Evolutionary conservation across 495 filamentous ascomycete species (phyloP).

Genomic region (Penicillium alfredii): DNA sequence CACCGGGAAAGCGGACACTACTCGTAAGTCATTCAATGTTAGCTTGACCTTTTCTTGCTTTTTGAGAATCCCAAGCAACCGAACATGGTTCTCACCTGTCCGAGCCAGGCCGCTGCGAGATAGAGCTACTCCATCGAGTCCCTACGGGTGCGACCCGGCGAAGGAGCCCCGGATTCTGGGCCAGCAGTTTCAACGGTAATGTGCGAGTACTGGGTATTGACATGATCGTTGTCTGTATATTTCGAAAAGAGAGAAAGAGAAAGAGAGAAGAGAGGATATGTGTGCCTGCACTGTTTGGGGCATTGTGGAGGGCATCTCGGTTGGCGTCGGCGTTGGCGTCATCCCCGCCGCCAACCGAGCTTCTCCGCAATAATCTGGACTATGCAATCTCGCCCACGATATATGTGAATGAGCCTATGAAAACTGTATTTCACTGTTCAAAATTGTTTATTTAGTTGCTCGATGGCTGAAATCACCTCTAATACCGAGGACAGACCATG

Average conservation of each 20-base stretch:
- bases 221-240: constrained; percentile 1
- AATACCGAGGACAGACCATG: too few species aligned
- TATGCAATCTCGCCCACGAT: too few species aligned
- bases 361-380: too few species aligned
- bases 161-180: constrained; percentile 6
- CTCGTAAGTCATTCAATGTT: too few species aligned
- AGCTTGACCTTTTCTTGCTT: too few species aligned
- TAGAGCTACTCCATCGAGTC: constrained; percentile 48
- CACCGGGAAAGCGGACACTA: constrained; percentile 89
- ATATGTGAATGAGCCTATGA: too few species aligned
- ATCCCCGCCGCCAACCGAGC: constrained; percentile 23
- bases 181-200: constrained; percentile 23
- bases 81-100: constrained; percentile 52
- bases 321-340: constrained; percentile 30
- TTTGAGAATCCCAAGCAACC: too few species aligned
- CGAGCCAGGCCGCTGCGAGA: constrained; percentile 66
- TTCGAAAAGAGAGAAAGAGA: too few species aligned
- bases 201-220: constrained; percentile 5
- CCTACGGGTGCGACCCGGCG: too few species aligned
- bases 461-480: too few species aligned
- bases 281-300: constrained; percentile 11
- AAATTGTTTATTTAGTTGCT: too few species aligned
- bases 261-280: constrained; percentile 1
- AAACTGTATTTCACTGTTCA: too few species aligned
- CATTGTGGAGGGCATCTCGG: constrained; percentile 34